Base-by-base conservation (phyloP, 768 basidiomycete species). In the Lenzites betulinus region DNA sequence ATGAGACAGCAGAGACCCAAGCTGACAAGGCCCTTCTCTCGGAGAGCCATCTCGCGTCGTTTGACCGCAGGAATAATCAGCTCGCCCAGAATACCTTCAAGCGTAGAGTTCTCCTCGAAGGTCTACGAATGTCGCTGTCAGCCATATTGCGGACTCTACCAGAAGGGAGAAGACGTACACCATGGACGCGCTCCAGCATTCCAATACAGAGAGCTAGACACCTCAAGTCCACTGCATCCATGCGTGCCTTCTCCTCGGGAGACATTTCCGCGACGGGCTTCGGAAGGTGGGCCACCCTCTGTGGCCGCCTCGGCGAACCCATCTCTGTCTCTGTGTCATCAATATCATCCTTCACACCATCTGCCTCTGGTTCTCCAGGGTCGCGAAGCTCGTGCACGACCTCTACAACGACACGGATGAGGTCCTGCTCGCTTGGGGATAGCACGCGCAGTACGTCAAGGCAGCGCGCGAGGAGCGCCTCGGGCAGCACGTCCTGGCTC, bases 11-110 rank as follows among this genome's bases (percentile, higher is more conserved):
- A 93, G 15, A 95, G 76, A 1, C 93, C 93, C 1, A 97, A 78
- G 60, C 86, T 84, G 57, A 91, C 77, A 12, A 95, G 78, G 1
- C 93, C 93, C 71, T 89, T 87, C 72, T 93, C 90, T 41, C 92
- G 81, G 67, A 95, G 79, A 0, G 81, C 79, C 6, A 91, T 79
- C 66, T 96, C 93, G 74, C 95, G 95, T 53, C 92, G 84, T 69
- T 89, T 87, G 44, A 98, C 92, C 5, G 92, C 86, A 2, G 96
- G 96, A 33, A 97, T 84, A 68, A 98, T 93, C 18, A 99, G 78
- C 66, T 98, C 93, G 11, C 91, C 78, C 72, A 85, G 70, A 22
- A 81, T 73, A 26, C 91, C 89, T 60, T 86, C 84, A 59, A 90
- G 73, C 4, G 84, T 87, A 7, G 87, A 85, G 69, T 89, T 88